Evolutionary conservation across 768 basidiomycete genomes (phyloP), one percentile per base, ranked within the genome.

Genomic region (Sarcomyxa edulis): DNA sequence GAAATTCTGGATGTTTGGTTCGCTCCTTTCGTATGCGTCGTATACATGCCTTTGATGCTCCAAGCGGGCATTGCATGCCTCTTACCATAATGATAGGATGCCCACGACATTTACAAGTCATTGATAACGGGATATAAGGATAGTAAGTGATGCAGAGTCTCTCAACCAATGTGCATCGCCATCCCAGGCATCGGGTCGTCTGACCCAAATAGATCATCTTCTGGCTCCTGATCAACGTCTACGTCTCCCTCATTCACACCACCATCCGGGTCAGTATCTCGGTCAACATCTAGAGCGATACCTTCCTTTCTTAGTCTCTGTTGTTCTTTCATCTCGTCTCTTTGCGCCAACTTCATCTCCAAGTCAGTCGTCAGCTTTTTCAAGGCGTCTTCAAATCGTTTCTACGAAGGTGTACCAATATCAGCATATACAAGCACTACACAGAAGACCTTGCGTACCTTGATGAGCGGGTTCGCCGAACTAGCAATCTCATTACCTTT

Each of bases 361-460:
- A 94, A 65, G 54, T 96, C 92, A 24, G 79, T 76, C 8, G 81
- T 75, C 33, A 96, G 69, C 60, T 95, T 96, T 68, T 82, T 88
- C 51, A 94, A 60, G 12, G 87, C 84, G 55, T 95, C 93, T 56
- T 94, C 90, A 60, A 95, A 94, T 24, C 92, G 92, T 76, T 84
- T 85, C 84, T 93, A 35, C 42, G 15, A 25, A 19, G 30, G 19
- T 16, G 25, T 23, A 2, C 51, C 12, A 14, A 43, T 26, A 26
- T 19, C 14, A 16, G 26, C 12, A 27, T 1, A 12, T 21, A 25
- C 19, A 32, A 39, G 19, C 36, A 27, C 32, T 26, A 27, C 23
- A 21, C 22, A 9, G 19, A 24, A 10, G 23, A 19, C 49, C 62
- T 9, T 23, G n/a, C n/a, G n/a, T 45, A 88, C 90, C 70, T 79